Evolutionary conservation across 148 eudicot species (phyloP).

Genomic region (Nepenthes mirabilis): DNA sequence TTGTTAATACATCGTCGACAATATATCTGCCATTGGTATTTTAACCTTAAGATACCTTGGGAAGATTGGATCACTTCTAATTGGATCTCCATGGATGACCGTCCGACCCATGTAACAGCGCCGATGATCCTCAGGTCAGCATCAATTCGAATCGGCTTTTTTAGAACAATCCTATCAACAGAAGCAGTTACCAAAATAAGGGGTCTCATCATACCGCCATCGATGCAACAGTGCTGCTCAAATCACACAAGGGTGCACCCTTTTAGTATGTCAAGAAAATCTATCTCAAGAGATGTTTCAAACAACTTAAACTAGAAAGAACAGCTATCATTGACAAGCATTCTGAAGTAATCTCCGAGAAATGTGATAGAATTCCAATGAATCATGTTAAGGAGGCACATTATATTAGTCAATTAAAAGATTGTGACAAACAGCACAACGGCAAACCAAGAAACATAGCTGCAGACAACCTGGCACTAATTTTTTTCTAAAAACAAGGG

Average conservation of each 20-base stretch:
- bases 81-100: conserved; percentile 92
- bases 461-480: too few relatives aligned
- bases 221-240: conserved; percentile 52
- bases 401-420: too few relatives aligned
- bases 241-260: not conserved
- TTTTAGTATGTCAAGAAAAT: not conserved
- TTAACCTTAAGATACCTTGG: conserved; percentile 30
- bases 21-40: not conserved
- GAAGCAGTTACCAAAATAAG: conserved; percentile 83
- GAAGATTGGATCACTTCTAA: conserved; percentile 58
- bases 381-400: too few relatives aligned
- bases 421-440: too few relatives aligned
- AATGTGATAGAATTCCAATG: too few relatives aligned
- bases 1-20: too few relatives aligned
- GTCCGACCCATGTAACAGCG: conserved; percentile 94
- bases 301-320: too few relatives aligned
- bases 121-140: conserved; percentile 54
- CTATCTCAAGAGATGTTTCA: too few relatives aligned
- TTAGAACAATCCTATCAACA: conserved; percentile 83
- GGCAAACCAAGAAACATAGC: too few relatives aligned
- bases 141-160: conserved; percentile 65
- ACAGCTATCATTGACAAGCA: too few relatives aligned
- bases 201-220: conserved; percentile 43
- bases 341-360: too few relatives aligned
- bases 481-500: too few relatives aligned